Evolutionary conservation across 208 protist genomes (phyloP), one percentile per base, ranked within the genome.

Genomic region (Trypanosoma brucei): DNA sequence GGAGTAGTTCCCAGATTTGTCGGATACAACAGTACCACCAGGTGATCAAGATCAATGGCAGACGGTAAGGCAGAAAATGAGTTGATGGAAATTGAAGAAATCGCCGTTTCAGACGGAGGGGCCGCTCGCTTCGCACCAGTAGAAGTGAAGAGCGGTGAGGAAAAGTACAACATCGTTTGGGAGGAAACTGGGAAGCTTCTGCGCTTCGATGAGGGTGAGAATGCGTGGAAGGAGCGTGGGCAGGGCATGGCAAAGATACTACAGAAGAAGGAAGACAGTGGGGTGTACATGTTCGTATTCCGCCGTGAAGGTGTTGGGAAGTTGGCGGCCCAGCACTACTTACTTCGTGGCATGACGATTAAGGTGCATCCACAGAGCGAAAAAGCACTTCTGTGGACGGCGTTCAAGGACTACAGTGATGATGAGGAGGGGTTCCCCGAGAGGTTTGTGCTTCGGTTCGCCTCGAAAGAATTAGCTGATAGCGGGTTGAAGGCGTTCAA

Each of bases 121-220:
- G 81, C 73, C 11, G 81, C 91, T 14, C 82, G 75, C 53, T 87
- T 96, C 42, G 82, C 84, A 34, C 70, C 83, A 5, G 82, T 95
- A 0, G 85, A 94, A 1, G 76, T 92, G 48, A 88, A 86, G 65
- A 94, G 71, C 56, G 92, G 87, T 36, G 88, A 94, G 70, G 89
- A 97, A 58, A 77, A 86, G 56, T 93, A 82, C 58, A 75, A 91
- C 55, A 40, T 85, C 3, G 62, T 87, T 3, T 97, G 80, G 78
- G 70, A 91, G 65, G 65, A 84, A 50, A 66, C 63, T 7, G 82
- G 67, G 42, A 94, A 94, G 78, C 76, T 95, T 30, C 70, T 92
- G 38, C 89, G 92, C 56, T 97, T 97, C 61, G 89, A 97, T 51
- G 89, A 97, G 62, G 92, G 88, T 36, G 90, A 95, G 72, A 97